Percentiles rank a stretch among this genome's conserved stretches.
Conservation (phyloP, 179 eudicot species). For the Camellia oleifera region DNA sequence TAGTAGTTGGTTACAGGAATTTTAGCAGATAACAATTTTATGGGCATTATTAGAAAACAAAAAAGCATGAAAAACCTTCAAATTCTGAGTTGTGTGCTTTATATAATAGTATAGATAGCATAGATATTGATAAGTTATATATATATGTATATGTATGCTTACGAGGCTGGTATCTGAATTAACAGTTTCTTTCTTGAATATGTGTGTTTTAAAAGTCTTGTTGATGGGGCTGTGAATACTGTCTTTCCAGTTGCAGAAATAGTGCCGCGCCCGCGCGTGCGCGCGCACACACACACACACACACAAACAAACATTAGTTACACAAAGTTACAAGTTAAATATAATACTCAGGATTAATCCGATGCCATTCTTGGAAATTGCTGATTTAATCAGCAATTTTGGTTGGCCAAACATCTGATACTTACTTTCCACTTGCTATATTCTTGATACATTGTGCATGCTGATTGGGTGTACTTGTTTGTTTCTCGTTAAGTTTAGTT, state of each 20-base stretch:
- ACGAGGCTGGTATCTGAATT: background rate
- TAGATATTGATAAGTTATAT: too few species aligned
- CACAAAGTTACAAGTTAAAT: background rate
- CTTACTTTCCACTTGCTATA: constrained; percentile 8
- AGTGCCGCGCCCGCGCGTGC: background rate
- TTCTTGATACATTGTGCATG: background rate
- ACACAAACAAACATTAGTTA: background rate
- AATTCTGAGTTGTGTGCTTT: too few species aligned
- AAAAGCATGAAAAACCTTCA: too few species aligned
- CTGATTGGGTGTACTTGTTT: background rate
- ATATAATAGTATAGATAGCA: too few species aligned
- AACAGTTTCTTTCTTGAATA: background rate
- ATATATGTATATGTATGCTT: background rate
- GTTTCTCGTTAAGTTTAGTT: background rate
- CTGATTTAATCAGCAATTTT: background rate
- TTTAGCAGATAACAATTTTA: too few species aligned
- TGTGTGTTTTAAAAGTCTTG: background rate
- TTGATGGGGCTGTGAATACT: background rate
- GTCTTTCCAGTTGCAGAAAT: background rate
- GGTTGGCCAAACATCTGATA: background rate
- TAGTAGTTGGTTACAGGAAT: too few species aligned
- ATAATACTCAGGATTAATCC: background rate
- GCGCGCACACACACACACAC: background rate
- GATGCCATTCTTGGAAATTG: background rate
- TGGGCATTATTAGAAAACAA: too few species aligned